Evolutionary conservation across 805 yeast species (phyloP).

Genomic region (Ogataea naganishii): DNA sequence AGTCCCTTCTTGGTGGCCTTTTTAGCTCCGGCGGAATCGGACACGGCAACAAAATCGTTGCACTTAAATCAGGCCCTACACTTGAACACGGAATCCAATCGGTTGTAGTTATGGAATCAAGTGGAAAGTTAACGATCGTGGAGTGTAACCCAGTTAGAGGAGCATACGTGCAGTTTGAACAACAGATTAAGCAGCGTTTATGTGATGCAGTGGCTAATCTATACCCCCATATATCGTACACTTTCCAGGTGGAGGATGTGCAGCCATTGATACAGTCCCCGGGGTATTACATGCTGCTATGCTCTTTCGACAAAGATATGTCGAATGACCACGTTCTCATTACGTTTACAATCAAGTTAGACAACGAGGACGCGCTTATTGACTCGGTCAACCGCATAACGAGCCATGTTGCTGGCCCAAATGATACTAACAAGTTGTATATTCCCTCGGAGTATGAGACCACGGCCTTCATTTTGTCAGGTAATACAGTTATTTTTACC

Average conservation of each 20-base stretch:
- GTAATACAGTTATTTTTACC: slow-evolving; percentile 54
- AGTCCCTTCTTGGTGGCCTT: slow-evolving; percentile 12
- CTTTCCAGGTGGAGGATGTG: slow-evolving; percentile 54
- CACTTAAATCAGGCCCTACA: slow-evolving; percentile 47
- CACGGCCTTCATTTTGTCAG: slow-evolving; percentile 49
- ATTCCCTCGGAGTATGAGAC: slow-evolving; percentile 45
- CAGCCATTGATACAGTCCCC: slow-evolving; percentile 35
- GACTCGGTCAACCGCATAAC: slow-evolving; percentile 61
- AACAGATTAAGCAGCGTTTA: slow-evolving; percentile 12
- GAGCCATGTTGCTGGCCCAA: slow-evolving; percentile 27
- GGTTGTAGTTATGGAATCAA: slow-evolving; percentile 35
- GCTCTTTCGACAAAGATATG: slow-evolving; percentile 30
- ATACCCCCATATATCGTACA: slow-evolving; percentile 40
- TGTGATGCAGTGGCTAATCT: slow-evolving; percentile 22
- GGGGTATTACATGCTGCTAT: slow-evolving; percentile 38
- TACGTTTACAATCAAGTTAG: slow-evolving; percentile 44
- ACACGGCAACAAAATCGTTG: slow-evolving; percentile 38
- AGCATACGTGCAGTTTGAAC: slow-evolving; percentile 19
- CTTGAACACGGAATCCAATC: slow-evolving; percentile 41
- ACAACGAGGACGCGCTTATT: slow-evolving; percentile 41
- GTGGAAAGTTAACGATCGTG: slow-evolving; percentile 30
- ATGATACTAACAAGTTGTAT: slow-evolving; percentile 36
- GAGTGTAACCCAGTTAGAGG: slow-evolving; percentile 24
- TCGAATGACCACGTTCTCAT: slow-evolving; percentile 30
- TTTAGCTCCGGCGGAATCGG: slow-evolving; percentile 11